Conservation (phyloP, 2,329 filamentous ascomycete species). For the Xylogone sp. region DNA sequence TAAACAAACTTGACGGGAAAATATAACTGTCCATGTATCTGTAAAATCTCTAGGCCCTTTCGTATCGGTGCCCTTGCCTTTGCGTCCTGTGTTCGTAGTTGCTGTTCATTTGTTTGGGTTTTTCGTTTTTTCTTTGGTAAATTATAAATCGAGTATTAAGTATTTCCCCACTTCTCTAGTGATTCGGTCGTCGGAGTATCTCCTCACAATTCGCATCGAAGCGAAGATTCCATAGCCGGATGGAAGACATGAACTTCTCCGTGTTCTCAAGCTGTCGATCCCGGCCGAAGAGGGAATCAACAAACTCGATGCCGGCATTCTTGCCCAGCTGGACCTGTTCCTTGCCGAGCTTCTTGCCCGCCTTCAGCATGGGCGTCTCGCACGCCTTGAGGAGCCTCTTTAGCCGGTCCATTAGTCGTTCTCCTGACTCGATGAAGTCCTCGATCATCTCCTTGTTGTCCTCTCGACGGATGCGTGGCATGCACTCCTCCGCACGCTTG, state of each 20-base stretch:
- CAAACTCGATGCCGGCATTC: slow-evolving; percentile 91
- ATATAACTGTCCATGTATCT: neutral
- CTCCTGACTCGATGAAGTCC: slow-evolving; percentile 86
- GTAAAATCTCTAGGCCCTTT: neutral
- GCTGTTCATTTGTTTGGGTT: neutral
- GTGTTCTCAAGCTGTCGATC: slow-evolving; percentile 87
- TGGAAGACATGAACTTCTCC: slow-evolving; percentile 86
- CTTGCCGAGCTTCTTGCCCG: slow-evolving; percentile 68
- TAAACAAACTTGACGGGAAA: neutral
- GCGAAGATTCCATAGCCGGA: slow-evolving; percentile 85
- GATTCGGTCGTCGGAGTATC: slow-evolving; percentile 61
- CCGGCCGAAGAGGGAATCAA: slow-evolving; percentile 90
- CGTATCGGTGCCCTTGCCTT: neutral
- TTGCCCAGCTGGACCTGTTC: slow-evolving; percentile 74
- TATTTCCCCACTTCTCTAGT: slow-evolving; percentile 20
- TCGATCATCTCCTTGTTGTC: slow-evolving; percentile 79
- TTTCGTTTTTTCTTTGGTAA: too few species aligned
- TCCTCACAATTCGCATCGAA: slow-evolving; percentile 97
- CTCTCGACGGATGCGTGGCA: slow-evolving; percentile 65
- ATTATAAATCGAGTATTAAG: too few species aligned
- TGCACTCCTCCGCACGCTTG: slow-evolving; percentile 80
- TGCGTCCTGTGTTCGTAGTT: neutral
- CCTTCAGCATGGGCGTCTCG: slow-evolving; percentile 93
- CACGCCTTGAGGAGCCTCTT: slow-evolving; percentile 84
- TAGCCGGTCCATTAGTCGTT: slow-evolving; percentile 81